Percentiles rank a stretch among this genome's conserved stretches.
Evolutionary conservation across 1,284 basidiomycete genomes (phyloP).

Genomic region (Rhodofomes roseus): DNA sequence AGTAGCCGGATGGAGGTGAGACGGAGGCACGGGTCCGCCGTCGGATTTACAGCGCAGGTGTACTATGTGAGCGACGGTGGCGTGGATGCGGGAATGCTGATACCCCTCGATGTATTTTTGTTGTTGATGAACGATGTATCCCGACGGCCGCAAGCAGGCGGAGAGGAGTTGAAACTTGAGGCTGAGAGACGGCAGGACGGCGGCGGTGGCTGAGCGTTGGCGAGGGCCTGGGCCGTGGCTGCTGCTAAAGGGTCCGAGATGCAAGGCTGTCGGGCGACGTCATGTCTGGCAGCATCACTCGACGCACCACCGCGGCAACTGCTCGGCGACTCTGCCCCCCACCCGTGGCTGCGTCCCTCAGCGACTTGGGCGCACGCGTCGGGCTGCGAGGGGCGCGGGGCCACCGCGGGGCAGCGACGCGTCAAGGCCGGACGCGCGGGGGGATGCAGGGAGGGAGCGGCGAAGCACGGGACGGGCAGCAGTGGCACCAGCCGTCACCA

Average conservation of each 20-base stretch:
- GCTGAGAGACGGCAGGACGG: no score
- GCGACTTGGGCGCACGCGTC: neutral
- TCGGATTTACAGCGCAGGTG: neutral
- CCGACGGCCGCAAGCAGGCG: neutral
- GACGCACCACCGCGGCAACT: neutral
- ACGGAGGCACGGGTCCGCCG: neutral
- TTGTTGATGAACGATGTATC: neutral
- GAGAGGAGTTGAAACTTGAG: no score
- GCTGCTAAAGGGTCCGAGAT: neutral
- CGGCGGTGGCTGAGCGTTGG: neutral
- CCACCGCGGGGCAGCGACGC: neutral
- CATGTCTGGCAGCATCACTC: neutral
- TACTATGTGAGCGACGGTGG: neutral
- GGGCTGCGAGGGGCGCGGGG: neutral
- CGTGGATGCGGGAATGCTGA: neutral
- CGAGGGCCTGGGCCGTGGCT: neutral
- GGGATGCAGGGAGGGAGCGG: neutral
- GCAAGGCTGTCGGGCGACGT: neutral
- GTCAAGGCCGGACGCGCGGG: neutral
- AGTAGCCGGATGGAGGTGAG: neutral
- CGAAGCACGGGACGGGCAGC: neutral
- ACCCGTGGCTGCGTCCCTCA: no score
- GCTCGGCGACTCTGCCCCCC: neutral
- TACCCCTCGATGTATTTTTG: neutral
- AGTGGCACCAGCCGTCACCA: neutral